Base-by-base conservation (phyloP, 371 early-diverging fungal genomes). In the Mucor piriformis region DNA sequence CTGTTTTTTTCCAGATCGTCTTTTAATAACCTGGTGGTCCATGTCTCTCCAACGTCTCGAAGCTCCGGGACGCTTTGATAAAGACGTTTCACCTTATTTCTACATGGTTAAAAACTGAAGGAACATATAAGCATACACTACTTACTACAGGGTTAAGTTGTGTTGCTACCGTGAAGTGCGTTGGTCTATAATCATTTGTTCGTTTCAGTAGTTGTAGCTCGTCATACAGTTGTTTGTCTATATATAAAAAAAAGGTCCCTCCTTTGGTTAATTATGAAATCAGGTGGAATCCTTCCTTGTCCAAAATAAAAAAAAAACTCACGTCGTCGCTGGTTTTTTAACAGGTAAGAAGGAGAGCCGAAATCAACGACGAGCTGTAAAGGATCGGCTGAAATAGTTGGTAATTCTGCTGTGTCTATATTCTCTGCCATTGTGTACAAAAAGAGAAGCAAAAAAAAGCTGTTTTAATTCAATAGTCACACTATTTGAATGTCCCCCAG, bases 111-210 rank as follows among this genome's bases (percentile, higher is more conserved):
- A 44, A 2, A 44, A 18, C n/a, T 15, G 32, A 16, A n/a, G 16
- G 2, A 5, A 3, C 33, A 20, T 40, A 24, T 35, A 29, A 33
- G n/a, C n/a, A n/a, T n/a, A n/a, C n/a, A n/a, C n/a, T n/a, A n/a
- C n/a, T n/a, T n/a, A n/a, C n/a, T n/a, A n/a, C n/a, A n/a, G n/a
- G n/a, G n/a, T n/a, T n/a, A n/a, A n/a, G n/a, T n/a, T n/a, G n/a
- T n/a, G n/a, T n/a, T n/a, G n/a, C n/a, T n/a, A n/a, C n/a, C n/a
- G 5, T 44, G 7, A 21, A 10, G 21, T 33, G 63, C 4, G 47
- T 48, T 10, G 64, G 64, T 59, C 16, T 42, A 34, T 35, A 59
- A 12, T 54, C 59, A 25, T 59, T 64, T 24, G 59, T 64, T 20
- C 59, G 40, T 12, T n/a, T n/a, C n/a, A 25, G 43, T n/a, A 64